Percentiles rank a stretch among this genome's conserved stretches.
Evolutionary conservation across 345 rosid genomes (phyloP).

Genomic region (Salix purpurea): DNA sequence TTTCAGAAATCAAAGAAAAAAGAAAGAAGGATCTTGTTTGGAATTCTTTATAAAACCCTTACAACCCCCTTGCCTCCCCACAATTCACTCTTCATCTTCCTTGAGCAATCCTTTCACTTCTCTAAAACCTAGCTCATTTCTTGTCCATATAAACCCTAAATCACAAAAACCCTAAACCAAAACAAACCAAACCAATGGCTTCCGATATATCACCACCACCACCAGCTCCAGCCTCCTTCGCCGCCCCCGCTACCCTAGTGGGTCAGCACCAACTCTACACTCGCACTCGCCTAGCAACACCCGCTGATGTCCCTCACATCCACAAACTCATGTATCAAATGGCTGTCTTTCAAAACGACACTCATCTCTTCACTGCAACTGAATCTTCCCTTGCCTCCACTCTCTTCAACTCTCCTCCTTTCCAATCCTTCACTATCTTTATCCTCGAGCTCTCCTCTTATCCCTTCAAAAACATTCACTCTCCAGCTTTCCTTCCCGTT

Average conservation of each 20-base stretch:
- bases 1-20: background rate
- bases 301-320: conserved; percentile 67
- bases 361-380: conserved; percentile 69
- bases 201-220: conserved; percentile 63
- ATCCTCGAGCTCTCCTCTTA: conserved; percentile 62
- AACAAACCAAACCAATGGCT: conserved; percentile 33
- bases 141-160: too few relatives aligned
- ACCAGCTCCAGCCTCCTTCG: conserved; percentile 42
- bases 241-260: conserved; percentile 21
- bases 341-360: conserved; percentile 67
- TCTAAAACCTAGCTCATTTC: too few relatives aligned
- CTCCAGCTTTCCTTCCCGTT: conserved; percentile 34
- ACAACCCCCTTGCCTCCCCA: too few relatives aligned
- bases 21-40: too few relatives aligned
- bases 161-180: background rate
- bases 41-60: too few relatives aligned
- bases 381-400: conserved; percentile 67
- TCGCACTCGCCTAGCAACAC: conserved; percentile 77
- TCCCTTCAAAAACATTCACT: conserved; percentile 29
- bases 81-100: too few relatives aligned
- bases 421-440: conserved; percentile 75
- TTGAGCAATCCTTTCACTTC: too few relatives aligned
- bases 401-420: conserved; percentile 55
- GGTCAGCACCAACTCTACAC: conserved; percentile 47
- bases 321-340: conserved; percentile 75